Conservation (phyloP, 192 early-diverging fungal species). For the Gonapodya prolifera region DNA sequence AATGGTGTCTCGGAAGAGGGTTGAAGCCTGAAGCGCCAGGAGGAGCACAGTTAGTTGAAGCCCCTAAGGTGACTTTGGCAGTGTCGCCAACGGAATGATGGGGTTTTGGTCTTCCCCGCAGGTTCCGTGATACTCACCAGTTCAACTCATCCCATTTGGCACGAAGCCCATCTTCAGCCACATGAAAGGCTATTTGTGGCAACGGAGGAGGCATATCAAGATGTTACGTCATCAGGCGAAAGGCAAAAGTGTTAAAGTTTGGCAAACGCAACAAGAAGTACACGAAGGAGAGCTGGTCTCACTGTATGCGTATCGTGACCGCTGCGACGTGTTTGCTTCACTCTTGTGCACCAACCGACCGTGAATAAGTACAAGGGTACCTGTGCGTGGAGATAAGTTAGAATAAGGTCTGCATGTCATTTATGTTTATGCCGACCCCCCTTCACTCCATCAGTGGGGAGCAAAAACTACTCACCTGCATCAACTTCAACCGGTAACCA, state of each 20-base stretch:
- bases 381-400: not conserved
- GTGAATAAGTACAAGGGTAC: conserved; percentile 1
- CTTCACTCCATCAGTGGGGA: not conserved
- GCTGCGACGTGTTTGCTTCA: not conserved
- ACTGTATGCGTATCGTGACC: conserved; percentile 1
- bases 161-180: not conserved
- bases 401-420: not conserved
- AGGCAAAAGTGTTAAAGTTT: too few species aligned
- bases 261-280: too few species aligned
- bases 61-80: too few species aligned
- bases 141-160: not conserved
- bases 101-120: not conserved
- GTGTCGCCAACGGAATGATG: not conserved
- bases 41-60: too few species aligned
- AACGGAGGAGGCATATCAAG: too few species aligned
- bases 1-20: not conserved
- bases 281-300: too few species aligned
- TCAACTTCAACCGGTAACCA: not conserved
- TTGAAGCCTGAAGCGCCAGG: not conserved
- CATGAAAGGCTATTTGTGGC: not conserved
- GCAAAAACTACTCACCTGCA: not conserved
- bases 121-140: not conserved
- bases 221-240: too few species aligned
- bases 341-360: not conserved
- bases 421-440: not conserved